phyloP scores from a whole-genome alignment of 2,329 filamentous ascomycete species.

The Alternaria sp. region DNA sequence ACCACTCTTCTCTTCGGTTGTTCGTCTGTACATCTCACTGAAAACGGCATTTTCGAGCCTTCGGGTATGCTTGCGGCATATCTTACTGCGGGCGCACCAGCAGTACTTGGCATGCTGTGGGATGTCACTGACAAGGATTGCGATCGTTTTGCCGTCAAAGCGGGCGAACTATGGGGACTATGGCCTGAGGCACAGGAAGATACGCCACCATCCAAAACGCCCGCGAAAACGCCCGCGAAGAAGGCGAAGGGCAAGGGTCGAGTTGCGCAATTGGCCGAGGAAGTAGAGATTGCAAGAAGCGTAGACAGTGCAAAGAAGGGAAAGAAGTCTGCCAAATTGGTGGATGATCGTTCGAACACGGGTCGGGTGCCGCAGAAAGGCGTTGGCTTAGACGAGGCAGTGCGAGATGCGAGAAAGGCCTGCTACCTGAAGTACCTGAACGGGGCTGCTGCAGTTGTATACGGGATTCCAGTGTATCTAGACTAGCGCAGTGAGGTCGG shows the following conservation, averaged over 20 bases:
- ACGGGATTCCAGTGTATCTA: slow-evolving; percentile 92
- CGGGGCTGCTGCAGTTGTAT: slow-evolving; percentile 90
- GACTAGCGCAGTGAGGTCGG: slow-evolving; percentile 29
- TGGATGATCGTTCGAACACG: slow-evolving; percentile 33
- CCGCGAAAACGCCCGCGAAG: slow-evolving; percentile 29
- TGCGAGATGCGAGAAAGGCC: slow-evolving; percentile 74
- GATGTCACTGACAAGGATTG: slow-evolving; percentile 98
- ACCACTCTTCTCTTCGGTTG: slow-evolving; percentile 93
- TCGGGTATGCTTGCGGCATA: slow-evolving; percentile 91
- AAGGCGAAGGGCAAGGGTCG: slow-evolving; percentile 41
- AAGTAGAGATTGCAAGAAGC: slow-evolving; percentile 33
- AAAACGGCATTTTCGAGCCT: slow-evolving; percentile 83
- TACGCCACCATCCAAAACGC: slow-evolving; percentile 27
- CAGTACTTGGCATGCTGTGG: slow-evolving; percentile 92
- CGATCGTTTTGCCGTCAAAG: slow-evolving; percentile 82
- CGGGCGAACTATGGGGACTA: slow-evolving; percentile 88
- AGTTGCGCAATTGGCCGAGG: slow-evolving; percentile 30
- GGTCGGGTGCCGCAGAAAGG: slow-evolving; percentile 30
- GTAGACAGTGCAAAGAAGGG: slow-evolving; percentile 24
- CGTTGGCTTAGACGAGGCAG: slow-evolving; percentile 74
- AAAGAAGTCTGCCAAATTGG: slow-evolving; percentile 35
- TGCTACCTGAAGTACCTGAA: slow-evolving; percentile 92
- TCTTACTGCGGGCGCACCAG: slow-evolving; percentile 79
- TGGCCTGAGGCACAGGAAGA: slow-evolving; percentile 54
- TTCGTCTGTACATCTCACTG: slow-evolving; percentile 79